Evolutionary conservation across 805 yeast genomes (phyloP), one percentile per base, ranked within the genome.

Genomic region (Torulaspora delbrueckii): DNA sequence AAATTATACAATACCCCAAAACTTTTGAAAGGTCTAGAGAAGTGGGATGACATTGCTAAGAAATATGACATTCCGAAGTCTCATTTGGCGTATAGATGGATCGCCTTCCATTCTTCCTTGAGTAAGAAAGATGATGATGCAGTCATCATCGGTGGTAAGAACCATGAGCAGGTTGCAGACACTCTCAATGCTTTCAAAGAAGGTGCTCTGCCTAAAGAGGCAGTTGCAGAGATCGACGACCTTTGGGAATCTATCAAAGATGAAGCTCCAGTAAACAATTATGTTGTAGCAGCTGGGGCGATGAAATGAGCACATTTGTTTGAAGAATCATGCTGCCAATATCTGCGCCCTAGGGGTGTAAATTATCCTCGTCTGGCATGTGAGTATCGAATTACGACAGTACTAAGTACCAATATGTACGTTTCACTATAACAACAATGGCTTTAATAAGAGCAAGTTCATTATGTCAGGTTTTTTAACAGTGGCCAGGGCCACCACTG

Each of bases 1-100:
- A 42, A 43, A 39, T 44, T 55, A 19, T 57, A 57, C 50, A 47
- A 50, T 38, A 43, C 43, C 19, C 56, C 56, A 18, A 22, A 45
- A 12, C 50, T 55, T 16, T 41, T 57, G 41, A 36, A 46, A 26
- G 61, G 54, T 3, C 48, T 56, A 9, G 55, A 51, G 12, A 22
- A 32, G 23, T 49, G 59, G 55, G 50, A 41, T 6, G 37, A 45
- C 25, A 32, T 56, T 16, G 52, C 58, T 19, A 47, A 52, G 34
- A 42, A 50, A 37, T 26, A 36, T 14, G 52, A 52, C 16, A 47
- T 51, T 23, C 28, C 56, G 9, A 45, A 37, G 18, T 47, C 54
- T 23, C 53, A 43, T 26, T 31, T 55, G 32, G 62, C 62, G 8
- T 52, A 56, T 35, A 52, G 63, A 10, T 59, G 63, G 63, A 32